These are phyloP conservation scores for Xylaria cubensis DNA, from an alignment of 495 filamentous ascomycete genomes.

Conservation along the genomic window DNA sequence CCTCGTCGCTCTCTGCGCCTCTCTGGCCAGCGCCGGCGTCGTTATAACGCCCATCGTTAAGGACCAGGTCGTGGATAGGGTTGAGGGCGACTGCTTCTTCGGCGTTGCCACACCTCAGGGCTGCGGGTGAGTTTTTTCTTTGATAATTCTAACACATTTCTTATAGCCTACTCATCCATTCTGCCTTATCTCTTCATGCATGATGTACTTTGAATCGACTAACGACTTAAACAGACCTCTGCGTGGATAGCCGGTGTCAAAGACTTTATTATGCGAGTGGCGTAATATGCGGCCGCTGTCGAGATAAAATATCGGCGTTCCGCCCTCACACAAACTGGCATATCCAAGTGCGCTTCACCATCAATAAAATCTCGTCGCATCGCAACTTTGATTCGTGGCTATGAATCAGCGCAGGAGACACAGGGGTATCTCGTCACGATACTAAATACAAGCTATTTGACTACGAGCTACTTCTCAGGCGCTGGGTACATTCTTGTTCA, in stretches of 20 bases:
- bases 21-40: constrained; percentile 54
- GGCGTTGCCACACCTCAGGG: constrained; percentile 55
- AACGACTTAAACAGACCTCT: constrained; percentile 29
- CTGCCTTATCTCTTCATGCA: too few relatives aligned
- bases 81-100: constrained; percentile 54
- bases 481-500: not conserved
- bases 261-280: not conserved
- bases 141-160: too few relatives aligned
- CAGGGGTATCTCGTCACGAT: too few relatives aligned
- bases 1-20: constrained; percentile 45
- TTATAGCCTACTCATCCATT: too few relatives aligned
- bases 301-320: not conserved
- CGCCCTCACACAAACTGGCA: too few relatives aligned
- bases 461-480: not conserved
- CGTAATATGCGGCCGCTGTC: not conserved
- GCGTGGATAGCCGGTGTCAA: constrained; percentile 26
- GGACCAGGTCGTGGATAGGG: constrained; percentile 52
- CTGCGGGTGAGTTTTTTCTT: constrained; percentile 56
- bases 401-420: not conserved
- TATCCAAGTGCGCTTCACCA: not conserved
- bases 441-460: not conserved
- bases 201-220: too few relatives aligned
- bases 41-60: constrained; percentile 52
- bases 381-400: not conserved
- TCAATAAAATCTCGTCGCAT: too few relatives aligned